Base-by-base conservation (phyloP, 495 filamentous ascomycete species). In the Zalerion maritima region DNA sequence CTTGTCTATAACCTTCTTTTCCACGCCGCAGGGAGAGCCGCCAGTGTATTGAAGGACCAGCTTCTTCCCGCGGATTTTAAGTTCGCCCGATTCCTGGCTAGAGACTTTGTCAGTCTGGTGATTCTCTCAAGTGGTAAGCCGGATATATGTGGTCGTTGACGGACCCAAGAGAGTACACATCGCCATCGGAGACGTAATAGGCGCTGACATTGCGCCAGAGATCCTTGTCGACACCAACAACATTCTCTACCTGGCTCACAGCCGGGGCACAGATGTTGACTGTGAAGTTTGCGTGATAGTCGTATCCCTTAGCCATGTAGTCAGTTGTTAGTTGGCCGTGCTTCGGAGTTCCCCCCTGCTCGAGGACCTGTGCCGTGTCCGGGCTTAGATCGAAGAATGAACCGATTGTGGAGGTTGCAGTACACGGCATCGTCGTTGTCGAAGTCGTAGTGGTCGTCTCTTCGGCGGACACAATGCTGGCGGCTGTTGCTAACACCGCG, bases 261-360 rank as follows among this genome's bases (percentile, higher is more conserved):
- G 94, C 83, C 1, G 85, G 69, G 24, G 69, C 76, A 54, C 91
- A 99, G 41, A 99, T 76, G 45, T 99, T 99, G 31, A 99, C 47
- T 1, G 85, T 94, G 48, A 99, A 96, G 54, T 96, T 96, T 9
- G 76, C 69, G 14, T 64, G 64, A 45, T 91, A 84, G 49, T 94
- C 86, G 41, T 77, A 81, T 14, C 91, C 91, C 35, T 64, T 71
- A 6, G 81, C 79, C 25, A 73, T 59, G 74, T 86, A 94, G 62
- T 85, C 84, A 21, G 71, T 57, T n/a, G 62, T 59, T 5, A 35
- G 55, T 22, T 39, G 57, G 28, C 36, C 73, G 60, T 40, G 70
- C 28, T 67, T 56, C 19, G 58, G 39, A 39, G 72, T 78, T 33
- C 69, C 62, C 23, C 63, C 67, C 19, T 74, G 62, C 26, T 64